Conservation (phyloP, 1,284 basidiomycete species). For the Malassezia caprae region DNA sequence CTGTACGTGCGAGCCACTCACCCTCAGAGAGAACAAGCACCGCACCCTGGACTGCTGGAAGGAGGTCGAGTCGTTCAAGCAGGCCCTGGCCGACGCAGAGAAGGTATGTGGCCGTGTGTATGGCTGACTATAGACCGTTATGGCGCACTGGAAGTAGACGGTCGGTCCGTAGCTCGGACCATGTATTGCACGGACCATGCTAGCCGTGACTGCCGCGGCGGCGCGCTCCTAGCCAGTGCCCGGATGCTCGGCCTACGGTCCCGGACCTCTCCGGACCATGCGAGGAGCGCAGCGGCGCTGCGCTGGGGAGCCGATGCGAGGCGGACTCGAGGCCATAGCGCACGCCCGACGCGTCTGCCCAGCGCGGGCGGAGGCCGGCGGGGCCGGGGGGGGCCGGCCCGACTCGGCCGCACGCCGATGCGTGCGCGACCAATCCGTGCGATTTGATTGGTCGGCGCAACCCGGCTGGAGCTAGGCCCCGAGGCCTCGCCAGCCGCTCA, state of each 20-base stretch:
- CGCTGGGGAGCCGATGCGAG: too few relatives aligned
- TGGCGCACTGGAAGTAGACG: constrained; percentile 14
- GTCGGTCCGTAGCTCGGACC: background rate
- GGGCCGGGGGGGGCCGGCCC: background rate
- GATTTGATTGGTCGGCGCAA: constrained; percentile 11
- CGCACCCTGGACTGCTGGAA: constrained; percentile 66
- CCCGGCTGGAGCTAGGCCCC: background rate
- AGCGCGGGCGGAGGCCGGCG: background rate
- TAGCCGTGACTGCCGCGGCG: background rate
- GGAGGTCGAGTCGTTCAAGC: constrained; percentile 64
- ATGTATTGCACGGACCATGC: background rate
- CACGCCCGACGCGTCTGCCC: background rate
- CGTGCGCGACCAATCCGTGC: background rate
- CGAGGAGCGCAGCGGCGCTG: background rate
- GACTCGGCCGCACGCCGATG: background rate
- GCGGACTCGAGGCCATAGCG: too few relatives aligned
- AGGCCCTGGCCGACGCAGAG: constrained; percentile 61
- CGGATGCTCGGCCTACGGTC: background rate
- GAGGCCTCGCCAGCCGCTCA: background rate
- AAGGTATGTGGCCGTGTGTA: constrained; percentile 48
- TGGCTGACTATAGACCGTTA: background rate
- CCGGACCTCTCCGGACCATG: background rate
- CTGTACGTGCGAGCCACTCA: constrained; percentile 52
- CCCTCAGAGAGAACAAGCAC: constrained; percentile 55
- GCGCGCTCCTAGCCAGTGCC: background rate